Evolutionary conservation across 306 rosid genomes (phyloP).

Genomic region (Herpetospermum pedunculosum): DNA sequence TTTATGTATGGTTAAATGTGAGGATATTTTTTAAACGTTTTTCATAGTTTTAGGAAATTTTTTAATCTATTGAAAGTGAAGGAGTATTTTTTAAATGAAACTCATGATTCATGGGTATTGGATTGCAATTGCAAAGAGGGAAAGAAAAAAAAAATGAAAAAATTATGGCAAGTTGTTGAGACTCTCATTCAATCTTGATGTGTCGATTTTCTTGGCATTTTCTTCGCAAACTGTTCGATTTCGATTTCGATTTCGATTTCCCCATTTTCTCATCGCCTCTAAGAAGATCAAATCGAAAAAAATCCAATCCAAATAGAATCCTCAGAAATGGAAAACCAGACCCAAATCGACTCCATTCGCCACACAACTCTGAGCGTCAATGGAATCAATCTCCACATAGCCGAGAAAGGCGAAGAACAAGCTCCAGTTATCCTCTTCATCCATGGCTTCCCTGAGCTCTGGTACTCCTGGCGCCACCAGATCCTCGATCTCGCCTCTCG

Average conservation of each 20-base stretch:
- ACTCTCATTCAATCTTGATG: background rate
- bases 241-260: no score
- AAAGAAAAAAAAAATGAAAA: no score
- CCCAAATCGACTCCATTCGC: constrained; percentile 32
- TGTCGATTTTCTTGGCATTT: background rate
- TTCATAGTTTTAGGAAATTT: no score
- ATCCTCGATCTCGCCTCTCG: constrained; percentile 42
- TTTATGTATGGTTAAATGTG: no score
- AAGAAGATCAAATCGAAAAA: background rate
- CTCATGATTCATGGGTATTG: no score
- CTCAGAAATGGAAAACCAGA: background rate
- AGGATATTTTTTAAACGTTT: no score
- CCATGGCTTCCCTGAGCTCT: constrained; percentile 81
- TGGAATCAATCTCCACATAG: constrained; percentile 71
- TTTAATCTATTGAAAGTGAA: no score
- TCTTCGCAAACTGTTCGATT: background rate
- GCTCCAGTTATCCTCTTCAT: constrained; percentile 64
- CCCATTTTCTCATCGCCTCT: background rate
- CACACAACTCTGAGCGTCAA: constrained; percentile 41
- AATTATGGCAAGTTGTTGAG: background rate
- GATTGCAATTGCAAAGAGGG: no score
- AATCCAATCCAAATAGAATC: background rate
- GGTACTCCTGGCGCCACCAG: constrained; percentile 86
- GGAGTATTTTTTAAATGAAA: no score
- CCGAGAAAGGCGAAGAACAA: constrained; percentile 39